Conservation (phyloP, 2,329 filamentous ascomycete genomes). For the Penicillium oxalicum region DNA sequence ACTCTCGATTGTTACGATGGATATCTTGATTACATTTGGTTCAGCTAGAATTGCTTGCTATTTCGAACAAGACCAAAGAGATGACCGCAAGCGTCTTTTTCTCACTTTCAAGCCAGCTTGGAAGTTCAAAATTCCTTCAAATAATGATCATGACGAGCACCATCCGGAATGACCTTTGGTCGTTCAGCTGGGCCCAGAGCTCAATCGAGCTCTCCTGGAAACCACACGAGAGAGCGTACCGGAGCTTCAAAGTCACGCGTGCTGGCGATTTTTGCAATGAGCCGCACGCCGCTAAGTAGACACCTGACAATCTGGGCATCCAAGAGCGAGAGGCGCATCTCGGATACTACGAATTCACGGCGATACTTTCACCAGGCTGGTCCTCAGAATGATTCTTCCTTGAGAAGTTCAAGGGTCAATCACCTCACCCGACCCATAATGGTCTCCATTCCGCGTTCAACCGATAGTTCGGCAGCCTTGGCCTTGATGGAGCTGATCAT, state of each 20-base stretch:
- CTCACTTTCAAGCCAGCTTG: conserved; percentile 21
- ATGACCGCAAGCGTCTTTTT: background rate
- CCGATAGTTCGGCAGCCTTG: conserved; percentile 76
- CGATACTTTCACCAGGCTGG: too few relatives aligned
- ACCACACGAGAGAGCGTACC: too few relatives aligned
- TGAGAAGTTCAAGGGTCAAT: conserved; percentile 1
- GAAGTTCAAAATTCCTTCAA: background rate
- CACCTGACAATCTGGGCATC: too few relatives aligned
- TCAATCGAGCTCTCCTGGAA: too few relatives aligned
- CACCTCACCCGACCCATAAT: conserved; percentile 91
- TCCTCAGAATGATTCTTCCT: too few relatives aligned
- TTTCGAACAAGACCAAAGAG: background rate
- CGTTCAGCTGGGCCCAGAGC: too few relatives aligned
- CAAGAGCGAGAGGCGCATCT: background rate
- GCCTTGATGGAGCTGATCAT: conserved; percentile 87
- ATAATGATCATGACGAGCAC: background rate
- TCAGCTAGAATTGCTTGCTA: conserved; percentile 6
- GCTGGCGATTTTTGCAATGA: too few relatives aligned
- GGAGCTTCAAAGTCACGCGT: too few relatives aligned
- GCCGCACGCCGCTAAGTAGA: too few relatives aligned
- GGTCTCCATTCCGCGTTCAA: conserved; percentile 76
- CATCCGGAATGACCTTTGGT: too few relatives aligned
- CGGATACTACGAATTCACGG: background rate
- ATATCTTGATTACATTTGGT: too few relatives aligned
- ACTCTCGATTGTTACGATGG: too few relatives aligned